These are phyloP conservation scores for Pyrenochaeta sp. DNA, from an alignment of 2,329 filamentous ascomycete species.

Conservation along the genomic window DNA sequence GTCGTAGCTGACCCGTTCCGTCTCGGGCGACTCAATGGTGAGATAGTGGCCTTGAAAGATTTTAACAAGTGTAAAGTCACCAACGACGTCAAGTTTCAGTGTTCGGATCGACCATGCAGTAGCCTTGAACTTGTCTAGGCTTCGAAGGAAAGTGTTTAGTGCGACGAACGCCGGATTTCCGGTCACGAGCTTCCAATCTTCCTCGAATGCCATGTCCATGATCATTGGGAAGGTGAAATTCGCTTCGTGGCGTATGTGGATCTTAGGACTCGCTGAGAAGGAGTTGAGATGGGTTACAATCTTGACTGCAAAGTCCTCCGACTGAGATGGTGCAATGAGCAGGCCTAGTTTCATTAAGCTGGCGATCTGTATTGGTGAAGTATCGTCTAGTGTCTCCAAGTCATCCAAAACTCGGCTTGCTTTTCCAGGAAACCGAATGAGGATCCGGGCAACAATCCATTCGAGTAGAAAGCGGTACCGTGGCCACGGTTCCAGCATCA, in stretches of 20 bases:
- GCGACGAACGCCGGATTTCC: conserved; percentile 51
- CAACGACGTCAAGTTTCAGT: conserved; percentile 51
- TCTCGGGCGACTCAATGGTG: conserved; percentile 52
- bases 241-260: conserved; percentile 62
- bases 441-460: conserved; percentile 57
- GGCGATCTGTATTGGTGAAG: conserved; percentile 56
- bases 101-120: conserved; percentile 49
- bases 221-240: conserved; percentile 57
- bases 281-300: conserved; percentile 53
- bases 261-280: conserved; percentile 57
- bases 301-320: conserved; percentile 47
- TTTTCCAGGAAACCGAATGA: conserved; percentile 43
- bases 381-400: conserved; percentile 51
- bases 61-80: conserved; percentile 53
- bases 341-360: conserved; percentile 58
- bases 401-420: conserved; percentile 44
- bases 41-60: conserved; percentile 57
- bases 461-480: conserved; percentile 57
- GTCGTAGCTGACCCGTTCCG: conserved; percentile 41
- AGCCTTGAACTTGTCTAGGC: conserved; percentile 52
- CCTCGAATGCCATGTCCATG: conserved; percentile 49
- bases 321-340: conserved; percentile 49
- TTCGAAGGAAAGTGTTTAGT: conserved; percentile 54
- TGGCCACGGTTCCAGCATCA: conserved; percentile 57
- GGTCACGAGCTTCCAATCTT: conserved; percentile 46